phyloP scores from a whole-genome alignment of 2,329 filamentous ascomycete species.

The Claviceps quebecensis region DNA sequence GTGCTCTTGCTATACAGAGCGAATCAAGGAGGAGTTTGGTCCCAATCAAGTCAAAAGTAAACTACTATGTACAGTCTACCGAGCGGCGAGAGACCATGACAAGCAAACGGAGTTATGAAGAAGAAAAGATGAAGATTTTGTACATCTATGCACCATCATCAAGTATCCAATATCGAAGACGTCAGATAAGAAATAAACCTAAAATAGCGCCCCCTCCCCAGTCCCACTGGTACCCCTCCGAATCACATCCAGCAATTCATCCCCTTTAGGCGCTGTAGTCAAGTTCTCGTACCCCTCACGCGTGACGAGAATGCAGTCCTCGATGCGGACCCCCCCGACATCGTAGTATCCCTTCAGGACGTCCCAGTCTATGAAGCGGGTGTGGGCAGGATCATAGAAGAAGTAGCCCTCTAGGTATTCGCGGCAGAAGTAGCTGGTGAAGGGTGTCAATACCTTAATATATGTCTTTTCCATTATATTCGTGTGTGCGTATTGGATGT shows the following conservation, averaged over 20 bases:
- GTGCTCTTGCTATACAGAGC: too few relatives aligned
- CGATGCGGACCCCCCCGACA: slow-evolving; percentile 83
- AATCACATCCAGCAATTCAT: slow-evolving; percentile 53
- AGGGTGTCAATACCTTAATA: background rate
- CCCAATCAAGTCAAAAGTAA: too few relatives aligned
- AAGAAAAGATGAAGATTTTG: too few relatives aligned
- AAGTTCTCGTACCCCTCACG: slow-evolving; percentile 69
- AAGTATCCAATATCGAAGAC: too few relatives aligned
- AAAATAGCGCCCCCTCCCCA: background rate
- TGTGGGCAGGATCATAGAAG: slow-evolving; percentile 42
- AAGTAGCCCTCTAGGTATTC: slow-evolving; percentile 60
- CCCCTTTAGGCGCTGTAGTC: slow-evolving; percentile 63
- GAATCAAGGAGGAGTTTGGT: too few relatives aligned
- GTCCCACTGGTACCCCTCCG: slow-evolving; percentile 19
- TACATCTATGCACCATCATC: too few relatives aligned
- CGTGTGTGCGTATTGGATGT: background rate
- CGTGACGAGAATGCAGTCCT: slow-evolving; percentile 78
- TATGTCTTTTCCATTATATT: background rate
- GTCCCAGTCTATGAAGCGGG: slow-evolving; percentile 49
- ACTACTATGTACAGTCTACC: too few relatives aligned
- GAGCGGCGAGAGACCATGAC: too few relatives aligned
- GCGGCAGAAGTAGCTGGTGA: slow-evolving; percentile 53
- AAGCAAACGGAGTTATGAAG: too few relatives aligned
- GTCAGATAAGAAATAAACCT: background rate
- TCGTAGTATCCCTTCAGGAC: slow-evolving; percentile 56